These are phyloP conservation scores for Umbellularia californica DNA, from an alignment of 164 flowering plant genomes.

Conservation along the genomic window DNA sequence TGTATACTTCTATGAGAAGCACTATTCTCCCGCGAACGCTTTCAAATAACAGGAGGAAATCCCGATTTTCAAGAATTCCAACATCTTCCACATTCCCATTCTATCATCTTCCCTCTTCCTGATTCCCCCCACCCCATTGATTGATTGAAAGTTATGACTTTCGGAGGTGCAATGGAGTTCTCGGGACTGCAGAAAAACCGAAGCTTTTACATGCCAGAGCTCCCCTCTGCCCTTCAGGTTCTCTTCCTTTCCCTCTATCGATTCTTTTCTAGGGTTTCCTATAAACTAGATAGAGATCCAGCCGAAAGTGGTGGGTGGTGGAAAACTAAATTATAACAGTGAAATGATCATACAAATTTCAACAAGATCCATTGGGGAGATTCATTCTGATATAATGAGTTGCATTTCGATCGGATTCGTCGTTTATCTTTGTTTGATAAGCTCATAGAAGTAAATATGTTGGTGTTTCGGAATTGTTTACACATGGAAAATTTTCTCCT, in stretches of 20 bases:
- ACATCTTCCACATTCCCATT: neutral
- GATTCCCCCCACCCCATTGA: neutral
- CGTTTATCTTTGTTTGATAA: too few species aligned
- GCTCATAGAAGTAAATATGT: too few species aligned
- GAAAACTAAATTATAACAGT: too few species aligned
- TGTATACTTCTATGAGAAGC: neutral
- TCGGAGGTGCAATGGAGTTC: constrained; percentile 13
- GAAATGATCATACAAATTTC: too few species aligned
- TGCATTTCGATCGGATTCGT: too few species aligned
- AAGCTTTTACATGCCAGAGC: constrained; percentile 19
- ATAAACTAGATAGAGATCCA: too few species aligned
- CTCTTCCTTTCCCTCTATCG: neutral
- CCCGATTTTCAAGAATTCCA: neutral
- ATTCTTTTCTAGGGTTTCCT: too few species aligned
- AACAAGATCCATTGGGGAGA: too few species aligned
- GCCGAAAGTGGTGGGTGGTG: too few species aligned
- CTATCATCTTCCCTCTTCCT: neutral
- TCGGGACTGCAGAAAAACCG: constrained; percentile 19
- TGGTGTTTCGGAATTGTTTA: too few species aligned
- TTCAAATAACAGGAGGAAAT: neutral
- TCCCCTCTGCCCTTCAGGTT: constrained; percentile 23
- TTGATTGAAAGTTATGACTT: constrained; percentile 1
- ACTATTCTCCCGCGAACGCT: constrained; percentile 3
- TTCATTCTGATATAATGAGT: too few species aligned
- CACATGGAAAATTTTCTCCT: too few species aligned